Percentiles rank a stretch among this genome's conserved stretches.
Evolutionary conservation across 208 protist genomes (phyloP).

Genomic region (Crithidia fasciculata): DNA sequence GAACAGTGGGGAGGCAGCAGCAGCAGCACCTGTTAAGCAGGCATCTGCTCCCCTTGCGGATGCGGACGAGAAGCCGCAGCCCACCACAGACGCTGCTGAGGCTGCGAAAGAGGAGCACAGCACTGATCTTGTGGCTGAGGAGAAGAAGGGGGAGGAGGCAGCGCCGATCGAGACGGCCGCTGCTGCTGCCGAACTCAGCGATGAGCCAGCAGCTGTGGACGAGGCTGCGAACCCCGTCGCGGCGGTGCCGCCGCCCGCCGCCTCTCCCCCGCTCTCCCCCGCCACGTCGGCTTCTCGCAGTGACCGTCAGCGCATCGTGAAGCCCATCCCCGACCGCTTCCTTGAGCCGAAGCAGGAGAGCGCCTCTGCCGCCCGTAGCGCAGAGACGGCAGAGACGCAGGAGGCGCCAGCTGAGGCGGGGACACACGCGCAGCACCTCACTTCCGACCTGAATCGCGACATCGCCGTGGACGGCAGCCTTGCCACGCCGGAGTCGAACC

Average conservation of each 20-base stretch:
- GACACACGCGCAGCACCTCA: neutral
- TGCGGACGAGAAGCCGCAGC: neutral
- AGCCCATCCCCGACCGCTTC: constrained; percentile 1
- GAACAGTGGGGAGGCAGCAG: neutral
- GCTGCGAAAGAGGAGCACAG: neutral
- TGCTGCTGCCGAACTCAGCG: neutral
- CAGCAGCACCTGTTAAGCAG: neutral
- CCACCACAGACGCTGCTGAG: neutral
- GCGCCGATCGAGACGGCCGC: too few species aligned
- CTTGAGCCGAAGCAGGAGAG: neutral
- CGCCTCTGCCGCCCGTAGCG: neutral
- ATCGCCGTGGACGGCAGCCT: constrained; percentile 9
- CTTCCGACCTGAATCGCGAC: neutral
- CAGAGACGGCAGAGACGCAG: neutral
- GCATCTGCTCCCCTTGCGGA: neutral
- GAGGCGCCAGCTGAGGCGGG: neutral
- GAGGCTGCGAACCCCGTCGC: neutral
- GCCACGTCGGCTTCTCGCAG: neutral
- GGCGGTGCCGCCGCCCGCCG: neutral
- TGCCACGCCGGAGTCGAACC: neutral
- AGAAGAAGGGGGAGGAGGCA: neutral
- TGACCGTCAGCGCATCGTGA: constrained; percentile 6
- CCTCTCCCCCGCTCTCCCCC: neutral
- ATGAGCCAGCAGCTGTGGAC: neutral
- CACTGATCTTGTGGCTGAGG: neutral